A percentile compares a stretch with the other conserved stretches of the same genome.
Evolutionary conservation across 139 green algal genomes (phyloP).

Genomic region (Yamagishiella unicocca): DNA sequence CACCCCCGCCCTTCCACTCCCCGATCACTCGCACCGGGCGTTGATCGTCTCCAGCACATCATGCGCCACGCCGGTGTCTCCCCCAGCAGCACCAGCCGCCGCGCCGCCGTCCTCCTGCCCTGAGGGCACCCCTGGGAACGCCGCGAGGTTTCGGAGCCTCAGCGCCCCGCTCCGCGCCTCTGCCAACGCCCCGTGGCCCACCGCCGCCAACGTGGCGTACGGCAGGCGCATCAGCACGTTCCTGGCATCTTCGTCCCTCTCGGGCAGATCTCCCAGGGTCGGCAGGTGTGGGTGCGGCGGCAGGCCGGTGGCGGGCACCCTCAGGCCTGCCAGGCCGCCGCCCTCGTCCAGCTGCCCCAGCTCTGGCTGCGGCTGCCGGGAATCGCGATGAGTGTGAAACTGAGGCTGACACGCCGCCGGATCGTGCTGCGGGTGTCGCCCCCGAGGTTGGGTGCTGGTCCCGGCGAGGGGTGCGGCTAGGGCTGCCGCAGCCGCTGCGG

Average conservation of each 20-base stretch:
- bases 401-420: too few species aligned
- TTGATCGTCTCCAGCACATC: neutral
- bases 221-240: neutral
- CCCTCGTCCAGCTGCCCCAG: neutral
- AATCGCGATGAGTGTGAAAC: too few species aligned
- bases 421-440: too few species aligned
- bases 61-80: neutral
- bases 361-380: neutral
- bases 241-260: neutral
- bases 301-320: neutral
- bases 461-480: neutral
- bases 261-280: neutral
- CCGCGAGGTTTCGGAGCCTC: slow-evolving; percentile 13
- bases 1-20: too few species aligned
- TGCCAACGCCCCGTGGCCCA: neutral
- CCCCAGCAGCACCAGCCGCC: neutral
- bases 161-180: neutral
- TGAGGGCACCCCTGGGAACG: neutral
- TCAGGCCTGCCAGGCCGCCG: neutral
- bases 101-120: neutral
- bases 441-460: too few species aligned
- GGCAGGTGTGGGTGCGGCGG: slow-evolving; percentile 26
- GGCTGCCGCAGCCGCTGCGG: neutral
- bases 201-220: neutral
- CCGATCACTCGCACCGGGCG: neutral